Base-by-base conservation (phyloP, 1,284 basidiomycete genomes). In the Exobasidium rhododendri region DNA sequence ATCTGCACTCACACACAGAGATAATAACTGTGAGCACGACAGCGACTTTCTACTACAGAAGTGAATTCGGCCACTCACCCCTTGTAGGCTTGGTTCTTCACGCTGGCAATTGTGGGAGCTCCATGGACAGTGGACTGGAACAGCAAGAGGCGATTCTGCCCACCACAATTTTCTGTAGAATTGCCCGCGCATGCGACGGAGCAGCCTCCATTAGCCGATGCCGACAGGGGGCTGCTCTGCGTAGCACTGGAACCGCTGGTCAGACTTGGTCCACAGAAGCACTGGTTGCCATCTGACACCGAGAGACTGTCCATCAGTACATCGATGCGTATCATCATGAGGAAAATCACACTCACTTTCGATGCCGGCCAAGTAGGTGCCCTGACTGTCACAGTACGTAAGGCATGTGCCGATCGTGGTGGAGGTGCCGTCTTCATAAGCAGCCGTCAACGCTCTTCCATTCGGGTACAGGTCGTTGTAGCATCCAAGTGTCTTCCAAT, bases 401-500 rank as follows among this genome's bases (percentile, higher is more conserved):
- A 50, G 4, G 28, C 47, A 50, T 24, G n/a, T 24, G 26, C n/a
- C 13, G 13, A 50, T 50, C 28, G 47, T 24, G 28, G 47, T 50
- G 14, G n/a, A 20, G 14, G n/a, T 13, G 26, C 47, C 47, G 14
- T 26, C 47, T 24, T 20, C 14, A 50, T 50, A 50, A 26, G 47
- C 47, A 7, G 47, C 47, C 20, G n/a, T 50, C n/a, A 50, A 26
- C 22, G 47, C 47, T 24, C 47, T 20, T 20, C 20, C 47, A 26
- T 50, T 50, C 2, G 47, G 47, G 13, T 50, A 50, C n/a, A 50
- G 24, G 26, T 50, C 47, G 28, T 50, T 50, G 14, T 20, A 20
- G 26, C 47, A 50, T 24, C 47, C 47, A 5, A 50, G 26, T 50
- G 28, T 14, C 20, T 50, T 50, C 47, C 47, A 50, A 50, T 50